These are phyloP conservation scores for Aspergillus haitiensis DNA, from an alignment of 495 filamentous ascomycete genomes.

Conservation along the genomic window DNA sequence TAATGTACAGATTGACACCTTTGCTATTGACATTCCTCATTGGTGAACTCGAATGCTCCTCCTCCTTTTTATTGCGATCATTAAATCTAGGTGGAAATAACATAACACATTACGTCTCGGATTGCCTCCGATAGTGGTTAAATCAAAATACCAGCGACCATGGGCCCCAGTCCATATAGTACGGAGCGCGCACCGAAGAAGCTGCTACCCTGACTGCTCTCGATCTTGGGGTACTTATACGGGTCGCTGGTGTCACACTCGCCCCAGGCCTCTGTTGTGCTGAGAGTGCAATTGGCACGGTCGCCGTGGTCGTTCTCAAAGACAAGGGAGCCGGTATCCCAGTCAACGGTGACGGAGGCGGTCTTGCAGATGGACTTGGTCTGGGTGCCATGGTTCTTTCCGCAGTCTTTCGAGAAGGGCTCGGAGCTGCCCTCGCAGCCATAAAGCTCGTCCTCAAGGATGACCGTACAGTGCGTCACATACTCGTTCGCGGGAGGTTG, in stretches of 20 bases:
- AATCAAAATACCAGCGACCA: slow-evolving; percentile 16
- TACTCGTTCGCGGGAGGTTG: slow-evolving; percentile 18
- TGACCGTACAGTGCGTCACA: slow-evolving; percentile 20
- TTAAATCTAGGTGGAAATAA: too few species aligned
- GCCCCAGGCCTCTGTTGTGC: slow-evolving; percentile 1
- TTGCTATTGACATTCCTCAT: too few species aligned
- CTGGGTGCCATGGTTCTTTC: slow-evolving; percentile 11
- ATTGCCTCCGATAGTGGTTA: not conserved
- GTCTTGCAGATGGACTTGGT: slow-evolving; percentile 15
- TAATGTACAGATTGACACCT: too few species aligned
- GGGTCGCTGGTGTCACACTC: slow-evolving; percentile 18
- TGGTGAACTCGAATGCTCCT: too few species aligned
- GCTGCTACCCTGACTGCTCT: not conserved
- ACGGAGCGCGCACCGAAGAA: not conserved
- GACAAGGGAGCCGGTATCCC: slow-evolving; percentile 9
- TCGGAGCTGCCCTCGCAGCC: slow-evolving; percentile 20
- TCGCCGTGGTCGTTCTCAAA: slow-evolving; percentile 11
- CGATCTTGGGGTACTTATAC: slow-evolving; percentile 9
- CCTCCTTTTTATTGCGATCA: too few species aligned
- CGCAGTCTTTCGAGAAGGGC: slow-evolving; percentile 17
- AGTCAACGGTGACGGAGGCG: slow-evolving; percentile 15
- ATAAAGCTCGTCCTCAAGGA: slow-evolving; percentile 18
- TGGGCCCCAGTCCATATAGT: slow-evolving; percentile 11
- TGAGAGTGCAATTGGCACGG: slow-evolving; percentile 20
- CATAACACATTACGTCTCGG: too few species aligned